Base-by-base conservation (phyloP, 306 rosid species). In the Quillaja saponaria region DNA sequence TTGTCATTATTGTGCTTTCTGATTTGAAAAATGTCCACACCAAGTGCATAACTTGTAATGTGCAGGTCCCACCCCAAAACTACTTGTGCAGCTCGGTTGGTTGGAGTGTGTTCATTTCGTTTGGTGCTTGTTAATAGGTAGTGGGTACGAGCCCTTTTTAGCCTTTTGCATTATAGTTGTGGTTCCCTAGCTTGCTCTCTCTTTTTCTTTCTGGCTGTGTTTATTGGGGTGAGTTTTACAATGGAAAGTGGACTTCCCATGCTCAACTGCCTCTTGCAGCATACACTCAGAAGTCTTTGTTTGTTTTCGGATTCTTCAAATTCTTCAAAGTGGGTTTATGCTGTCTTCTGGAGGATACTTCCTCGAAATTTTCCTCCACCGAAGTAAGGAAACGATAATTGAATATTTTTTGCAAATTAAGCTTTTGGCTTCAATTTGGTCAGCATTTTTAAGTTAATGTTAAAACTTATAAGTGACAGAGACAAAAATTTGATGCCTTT, bases 311-410 rank as follows among this genome's bases (percentile, higher is more conserved):
- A 62, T 63, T 82, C 85, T 42, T 76, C 87, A 45, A 14, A 15
- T 68, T 74, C 92, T 68, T 83, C 97, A 21, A 91, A 85, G 68
- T 91, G 97, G 97, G 89, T 87, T 5, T 91, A 91, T 16, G 85
- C 96, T 21, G 84, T 91, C 41, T 91, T 87, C 59, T 91, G 96
- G 97, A 81, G 91, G 64, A 85, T 85, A 57, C 59, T 87, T 37
- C 97, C 97, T 2, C 65, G 96, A 69, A 91, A 87, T 58, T 87
- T 76, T 41, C 97, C 97, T 76, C 97, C 97, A 35, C 97, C 97
- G 3, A 81, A 86, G 95, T 91, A 76, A 72, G 67, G 13, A 5
- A 46, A 51, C 13, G n/a, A n/a, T n/a, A 1, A 11, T 47, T 54
- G 17, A 20, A 9, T 60, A 31, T 62, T 46, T 62, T 54, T 69